Conservation (phyloP, 805 yeast genomes). For the Metschnikowia borealis region DNA sequence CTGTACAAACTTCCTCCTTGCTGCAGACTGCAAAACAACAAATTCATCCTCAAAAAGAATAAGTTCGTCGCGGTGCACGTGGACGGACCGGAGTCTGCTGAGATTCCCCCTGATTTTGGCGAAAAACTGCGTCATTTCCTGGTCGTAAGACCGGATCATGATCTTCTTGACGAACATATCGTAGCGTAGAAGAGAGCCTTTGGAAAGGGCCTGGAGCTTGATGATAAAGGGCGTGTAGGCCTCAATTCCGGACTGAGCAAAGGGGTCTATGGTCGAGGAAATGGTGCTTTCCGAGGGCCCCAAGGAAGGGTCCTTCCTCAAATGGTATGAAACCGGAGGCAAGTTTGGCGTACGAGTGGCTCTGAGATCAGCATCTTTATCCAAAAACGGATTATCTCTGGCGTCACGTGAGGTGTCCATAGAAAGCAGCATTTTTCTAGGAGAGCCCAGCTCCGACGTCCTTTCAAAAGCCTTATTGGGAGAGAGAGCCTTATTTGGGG, state of each 20-base stretch:
- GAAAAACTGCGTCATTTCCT: constrained; percentile 47
- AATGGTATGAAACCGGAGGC: not conserved
- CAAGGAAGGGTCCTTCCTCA: not conserved
- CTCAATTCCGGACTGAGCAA: not conserved
- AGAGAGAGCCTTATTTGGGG: not conserved
- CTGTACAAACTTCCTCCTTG: constrained; percentile 24
- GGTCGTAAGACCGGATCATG: constrained; percentile 54
- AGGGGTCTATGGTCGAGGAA: no score
- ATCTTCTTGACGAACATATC: constrained; percentile 58
- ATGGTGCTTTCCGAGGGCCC: no score
- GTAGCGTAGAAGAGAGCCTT: constrained; percentile 68
- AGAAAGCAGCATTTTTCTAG: not conserved
- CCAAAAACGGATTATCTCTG: not conserved
- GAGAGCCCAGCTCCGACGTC: not conserved
- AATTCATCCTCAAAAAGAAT: constrained; percentile 27
- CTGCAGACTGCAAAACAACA: constrained; percentile 37
- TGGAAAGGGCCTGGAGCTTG: constrained; percentile 61
- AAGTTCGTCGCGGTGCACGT: constrained; percentile 33
- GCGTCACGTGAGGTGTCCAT: not conserved
- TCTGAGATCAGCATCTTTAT: not conserved
- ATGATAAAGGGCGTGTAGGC: constrained; percentile 29
- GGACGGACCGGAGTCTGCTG: constrained; percentile 28
- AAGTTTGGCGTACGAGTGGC: constrained; percentile 1
- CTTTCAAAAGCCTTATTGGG: no score
- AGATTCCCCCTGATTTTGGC: constrained; percentile 49